Base-by-base conservation (phyloP, 768 basidiomycete species). In the Kwoniella bestiolae region DNA sequence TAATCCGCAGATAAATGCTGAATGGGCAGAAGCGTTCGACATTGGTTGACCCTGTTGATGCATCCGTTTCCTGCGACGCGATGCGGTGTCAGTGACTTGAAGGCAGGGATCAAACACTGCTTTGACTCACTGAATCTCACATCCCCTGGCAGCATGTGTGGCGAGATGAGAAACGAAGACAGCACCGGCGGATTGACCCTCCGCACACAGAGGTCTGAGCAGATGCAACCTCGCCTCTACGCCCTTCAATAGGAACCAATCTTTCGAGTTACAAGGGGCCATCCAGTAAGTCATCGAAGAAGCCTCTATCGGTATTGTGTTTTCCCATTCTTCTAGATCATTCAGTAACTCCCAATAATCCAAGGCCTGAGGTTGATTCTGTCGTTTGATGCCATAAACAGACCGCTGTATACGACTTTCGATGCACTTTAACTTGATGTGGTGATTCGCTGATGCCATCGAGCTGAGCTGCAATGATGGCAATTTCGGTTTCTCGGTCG, bases 101-200 rank as follows among this genome's bases (percentile, higher is more conserved):
- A 8, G 12, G 7, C 4, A 16, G 3, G 8, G 18, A 38, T 18
- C 16, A 44, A 18, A 2, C 5, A 11, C n/a, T n/a, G n/a, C n/a
- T n/a, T n/a, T 5, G 9, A 61, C 68, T 62, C 53, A 69, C 68
- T 69, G 68, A 29, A 65, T 45, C 31, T 69, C 63, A 49, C 68
- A 65, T 8, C 68, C 68, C 23, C 47, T 41, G 2, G 68, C 68
- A 6, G 63, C 68, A n/a, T 65, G 59, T 12, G 29, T 35, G 14
- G 68, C 68, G 25, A 69, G 51, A 14, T 49, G 63, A 16, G 53
- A 35, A 16, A 69, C 26, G 32, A 65, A 65, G n/a, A 34, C 31
- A n/a, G 34, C 56, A n/a, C 35, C 46, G 11, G 31, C 26, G 2
- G 29, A 16, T 9, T 53, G 35, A 32, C 35, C 45, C 3, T 62